phyloP scores from a whole-genome alignment of 2,329 filamentous ascomycete genomes.

The Cytospora piceae region DNA sequence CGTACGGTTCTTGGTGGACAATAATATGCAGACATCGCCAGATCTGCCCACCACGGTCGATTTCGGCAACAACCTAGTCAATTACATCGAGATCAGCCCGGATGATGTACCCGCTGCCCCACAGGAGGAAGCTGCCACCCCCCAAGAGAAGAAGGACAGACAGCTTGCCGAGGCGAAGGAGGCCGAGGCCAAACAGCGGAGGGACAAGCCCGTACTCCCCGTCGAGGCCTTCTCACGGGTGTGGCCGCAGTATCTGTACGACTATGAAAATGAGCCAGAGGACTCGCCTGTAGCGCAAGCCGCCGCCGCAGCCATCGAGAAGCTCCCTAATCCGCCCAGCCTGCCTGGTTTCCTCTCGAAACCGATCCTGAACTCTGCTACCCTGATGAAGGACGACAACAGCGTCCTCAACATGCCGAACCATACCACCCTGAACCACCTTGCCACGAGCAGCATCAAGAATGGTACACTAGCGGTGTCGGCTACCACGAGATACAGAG shows the following conservation, averaged over 20 bases:
- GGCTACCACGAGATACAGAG: conserved; percentile 95
- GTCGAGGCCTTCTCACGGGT: conserved; percentile 68
- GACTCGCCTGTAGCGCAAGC: conserved; percentile 75
- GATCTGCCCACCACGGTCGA: conserved; percentile 93
- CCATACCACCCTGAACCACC: conserved; percentile 93
- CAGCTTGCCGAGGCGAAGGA: conserved; percentile 41
- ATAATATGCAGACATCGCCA: conserved; percentile 86
- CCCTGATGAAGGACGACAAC: conserved; percentile 95
- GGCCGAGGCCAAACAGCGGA: conserved; percentile 49
- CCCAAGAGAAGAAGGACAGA: conserved; percentile 35
- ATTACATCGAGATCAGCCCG: conserved; percentile 92
- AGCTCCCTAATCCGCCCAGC: conserved; percentile 80
- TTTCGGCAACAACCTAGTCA: conserved; percentile 96
- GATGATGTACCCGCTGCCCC: conserved; percentile 61
- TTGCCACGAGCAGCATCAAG: conserved; percentile 98
- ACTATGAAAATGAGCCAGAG: conserved; percentile 78
- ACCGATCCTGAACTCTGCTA: conserved; percentile 89
- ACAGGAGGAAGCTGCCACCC: conserved; percentile 37
- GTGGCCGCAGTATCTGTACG: conserved; percentile 83
- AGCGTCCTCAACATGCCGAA: conserved; percentile 97
- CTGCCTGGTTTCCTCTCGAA: conserved; percentile 91
- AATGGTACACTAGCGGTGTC: conserved; percentile 94
- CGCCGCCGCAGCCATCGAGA: conserved; percentile 74
- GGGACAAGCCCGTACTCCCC: conserved; percentile 59
- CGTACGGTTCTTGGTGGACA: conserved; percentile 93